A percentile compares a stretch with the other conserved stretches of the same genome.
phyloP scores from a whole-genome alignment of 2,329 filamentous ascomycete species.

The Fusarium tupiense region DNA sequence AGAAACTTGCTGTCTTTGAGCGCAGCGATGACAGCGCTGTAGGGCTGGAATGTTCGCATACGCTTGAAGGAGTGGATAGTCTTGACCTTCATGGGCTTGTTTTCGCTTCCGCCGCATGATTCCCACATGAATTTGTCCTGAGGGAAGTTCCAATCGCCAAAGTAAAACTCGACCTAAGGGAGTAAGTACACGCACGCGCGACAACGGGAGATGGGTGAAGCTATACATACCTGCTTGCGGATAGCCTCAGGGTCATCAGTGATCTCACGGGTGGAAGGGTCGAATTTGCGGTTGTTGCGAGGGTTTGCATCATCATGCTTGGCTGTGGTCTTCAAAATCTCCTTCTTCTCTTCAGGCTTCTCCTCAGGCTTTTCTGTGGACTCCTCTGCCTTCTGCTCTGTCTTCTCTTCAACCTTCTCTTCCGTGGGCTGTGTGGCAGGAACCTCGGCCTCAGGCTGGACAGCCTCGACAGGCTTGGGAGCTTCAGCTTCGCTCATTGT shows the following conservation, averaged over 20 bases:
- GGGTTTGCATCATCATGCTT: conserved; percentile 51
- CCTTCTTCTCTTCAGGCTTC: conserved; percentile 37
- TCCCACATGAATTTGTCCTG: conserved; percentile 89
- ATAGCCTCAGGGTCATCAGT: conserved; percentile 83
- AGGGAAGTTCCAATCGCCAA: conserved; percentile 89
- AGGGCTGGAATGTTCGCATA: conserved; percentile 94
- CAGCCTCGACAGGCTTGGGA: conserved; percentile 53
- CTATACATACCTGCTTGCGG: conserved; percentile 74
- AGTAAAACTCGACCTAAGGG: conserved; percentile 90
- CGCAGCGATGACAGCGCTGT: conserved; percentile 82
- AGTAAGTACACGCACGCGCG: conserved; percentile 10
- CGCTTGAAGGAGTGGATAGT: conserved; percentile 89
- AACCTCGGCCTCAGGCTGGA: conserved; percentile 44
- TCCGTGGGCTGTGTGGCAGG: conserved; percentile 41
- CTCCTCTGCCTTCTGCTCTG: conserved; percentile 42
- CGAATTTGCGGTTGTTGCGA: conserved; percentile 73
- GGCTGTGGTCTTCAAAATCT: conserved; percentile 58
- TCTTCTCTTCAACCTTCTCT: conserved; percentile 41
- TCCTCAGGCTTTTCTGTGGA: conserved; percentile 41
- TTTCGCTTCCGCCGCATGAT: conserved; percentile 79
- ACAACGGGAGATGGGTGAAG: not conserved
- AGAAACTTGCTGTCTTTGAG: conserved; percentile 81
- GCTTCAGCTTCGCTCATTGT: conserved; percentile 54
- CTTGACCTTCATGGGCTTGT: conserved; percentile 82
- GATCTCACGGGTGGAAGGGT: conserved; percentile 73